Evolutionary conservation across 2,329 filamentous ascomycete species (phyloP).

Genomic region (Neopestalotiopsis rosae): DNA sequence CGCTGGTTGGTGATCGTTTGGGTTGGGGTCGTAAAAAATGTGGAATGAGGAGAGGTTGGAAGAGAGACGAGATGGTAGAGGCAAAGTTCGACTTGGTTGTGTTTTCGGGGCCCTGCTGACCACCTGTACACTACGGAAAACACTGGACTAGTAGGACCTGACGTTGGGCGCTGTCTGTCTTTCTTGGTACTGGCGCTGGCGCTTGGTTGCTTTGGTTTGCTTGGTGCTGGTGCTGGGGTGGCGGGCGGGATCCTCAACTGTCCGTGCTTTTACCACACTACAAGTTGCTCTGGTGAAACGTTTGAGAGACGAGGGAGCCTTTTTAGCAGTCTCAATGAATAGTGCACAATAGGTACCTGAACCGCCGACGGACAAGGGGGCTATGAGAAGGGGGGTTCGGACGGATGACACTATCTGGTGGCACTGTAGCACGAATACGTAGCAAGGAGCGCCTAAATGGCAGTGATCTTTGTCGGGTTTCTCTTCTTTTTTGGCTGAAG

Average conservation of each 20-base stretch:
- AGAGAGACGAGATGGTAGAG: constrained; percentile 7
- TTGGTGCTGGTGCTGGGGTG: not conserved
- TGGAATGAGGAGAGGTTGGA: constrained; percentile 19
- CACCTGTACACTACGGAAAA: not conserved
- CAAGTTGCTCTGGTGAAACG: constrained; percentile 19
- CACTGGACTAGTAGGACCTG: not conserved
- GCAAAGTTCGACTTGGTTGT: not conserved
- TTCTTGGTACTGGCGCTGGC: too few species aligned
- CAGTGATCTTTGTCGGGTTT: constrained; percentile 1
- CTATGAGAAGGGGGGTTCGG: not conserved
- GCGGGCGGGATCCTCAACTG: not conserved
- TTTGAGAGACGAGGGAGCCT: constrained; percentile 5
- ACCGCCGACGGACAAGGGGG: not conserved
- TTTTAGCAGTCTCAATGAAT: not conserved
- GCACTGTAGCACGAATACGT: not conserved
- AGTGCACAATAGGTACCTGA: not conserved
- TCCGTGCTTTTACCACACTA: constrained; percentile 4
- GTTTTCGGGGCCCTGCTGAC: not conserved
- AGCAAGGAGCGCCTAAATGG: not conserved
- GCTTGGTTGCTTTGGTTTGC: not conserved
- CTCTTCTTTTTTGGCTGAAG: not conserved
- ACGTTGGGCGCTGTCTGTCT: too few species aligned
- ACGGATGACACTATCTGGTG: not conserved
- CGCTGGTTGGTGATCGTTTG: constrained; percentile 10
- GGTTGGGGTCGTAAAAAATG: constrained; percentile 3